Base-by-base conservation (phyloP, 1,284 basidiomycete species). In the Trichosporon coremiiforme region DNA sequence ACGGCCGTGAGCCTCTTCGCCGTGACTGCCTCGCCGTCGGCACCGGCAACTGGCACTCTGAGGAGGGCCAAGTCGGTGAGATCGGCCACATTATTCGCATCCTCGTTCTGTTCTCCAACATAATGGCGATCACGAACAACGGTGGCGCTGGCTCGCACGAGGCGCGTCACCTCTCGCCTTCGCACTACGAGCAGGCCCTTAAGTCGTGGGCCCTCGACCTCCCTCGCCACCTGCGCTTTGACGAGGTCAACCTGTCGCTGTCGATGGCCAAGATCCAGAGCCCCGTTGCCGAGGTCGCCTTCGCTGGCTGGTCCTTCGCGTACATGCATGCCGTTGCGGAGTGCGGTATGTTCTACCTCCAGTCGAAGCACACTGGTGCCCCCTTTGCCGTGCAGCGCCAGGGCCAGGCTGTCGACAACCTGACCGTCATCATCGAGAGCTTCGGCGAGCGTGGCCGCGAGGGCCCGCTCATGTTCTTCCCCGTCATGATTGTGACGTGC, bases 241-340 rank as follows among this genome's bases (percentile, higher is more conserved):
- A 85, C 73, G 83, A 85, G 69, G 76, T 77, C 74, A 85, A 84
- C 73, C 79, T 85, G 47, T 73, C 77, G 31, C 55, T 70, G 22
- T 76, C 80, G 17, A 77, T 83, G 47, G 71, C 72, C 66, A 78
- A 79, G 68, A 74, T 85, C 25, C 63, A 70, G 10, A 80, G 79
- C 7, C 75, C 81, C 10, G 75, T n/a, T 3, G 75, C 79, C 12
- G 76, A 76, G 22, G 74, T 76, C 17, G 75, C 78, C 10, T 73
- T 79, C 36, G 76, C 77, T 7, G 85, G 84, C 5, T 84, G 82
- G 79, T 77, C 82, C 68, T 85, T 83, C 74, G 82, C 82, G 1
- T 81, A 84, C 76, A 85, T 85, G 83, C 85, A 85, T 75, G 77
- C 80, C 5, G 71, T 85, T 5, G 85, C 85, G 20, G 84, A 85